A percentile compares a stretch with the other conserved stretches of the same genome.
These are phyloP conservation scores for Ophiostoma ips DNA, from an alignment of 2,329 filamentous ascomycete species.

Conservation along the genomic window DNA sequence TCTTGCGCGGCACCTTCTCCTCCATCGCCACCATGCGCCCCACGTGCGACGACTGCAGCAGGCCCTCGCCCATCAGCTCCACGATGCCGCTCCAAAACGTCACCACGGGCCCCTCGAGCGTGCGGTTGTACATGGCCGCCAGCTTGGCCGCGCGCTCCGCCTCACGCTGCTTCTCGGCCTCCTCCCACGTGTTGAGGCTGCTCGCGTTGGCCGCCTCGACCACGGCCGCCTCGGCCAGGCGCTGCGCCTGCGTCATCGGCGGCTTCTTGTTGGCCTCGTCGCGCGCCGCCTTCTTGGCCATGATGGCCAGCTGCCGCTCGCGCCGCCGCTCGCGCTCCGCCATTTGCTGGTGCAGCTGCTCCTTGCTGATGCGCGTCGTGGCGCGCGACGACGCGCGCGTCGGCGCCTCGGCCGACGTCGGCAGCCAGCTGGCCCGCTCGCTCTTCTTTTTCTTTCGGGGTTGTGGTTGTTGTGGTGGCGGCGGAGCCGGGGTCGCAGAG, in stretches of 20 bases:
- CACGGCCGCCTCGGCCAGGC: constrained; percentile 65
- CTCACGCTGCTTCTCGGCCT: constrained; percentile 76
- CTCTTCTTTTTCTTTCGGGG: constrained; percentile 49
- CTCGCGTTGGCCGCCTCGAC: constrained; percentile 80
- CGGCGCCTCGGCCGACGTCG: constrained; percentile 38
- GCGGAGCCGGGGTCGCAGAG: constrained; percentile 21
- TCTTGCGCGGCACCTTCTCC: constrained; percentile 40
- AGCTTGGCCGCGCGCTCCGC: constrained; percentile 72
- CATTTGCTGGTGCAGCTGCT: constrained; percentile 56
- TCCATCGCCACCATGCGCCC: constrained; percentile 51
- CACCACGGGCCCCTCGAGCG: constrained; percentile 76
- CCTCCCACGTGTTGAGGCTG: constrained; percentile 87
- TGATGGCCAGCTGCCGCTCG: constrained; percentile 53
- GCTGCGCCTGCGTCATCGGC: constrained; percentile 74
- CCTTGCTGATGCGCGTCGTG: constrained; percentile 45
- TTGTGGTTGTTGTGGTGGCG: constrained; percentile 21
- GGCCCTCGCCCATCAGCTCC: constrained; percentile 58
- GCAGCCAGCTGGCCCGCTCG: constrained; percentile 45
- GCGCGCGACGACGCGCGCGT: constrained; percentile 43
- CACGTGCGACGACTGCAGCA: constrained; percentile 45
- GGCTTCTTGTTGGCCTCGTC: constrained; percentile 64
- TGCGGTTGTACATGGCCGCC: constrained; percentile 75
- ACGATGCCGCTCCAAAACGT: constrained; percentile 90
- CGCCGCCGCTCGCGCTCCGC: constrained; percentile 57
- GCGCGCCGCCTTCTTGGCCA: constrained; percentile 55